These are phyloP conservation scores for Morella rubra DNA, from an alignment of 306 rosid species.

Conservation along the genomic window DNA sequence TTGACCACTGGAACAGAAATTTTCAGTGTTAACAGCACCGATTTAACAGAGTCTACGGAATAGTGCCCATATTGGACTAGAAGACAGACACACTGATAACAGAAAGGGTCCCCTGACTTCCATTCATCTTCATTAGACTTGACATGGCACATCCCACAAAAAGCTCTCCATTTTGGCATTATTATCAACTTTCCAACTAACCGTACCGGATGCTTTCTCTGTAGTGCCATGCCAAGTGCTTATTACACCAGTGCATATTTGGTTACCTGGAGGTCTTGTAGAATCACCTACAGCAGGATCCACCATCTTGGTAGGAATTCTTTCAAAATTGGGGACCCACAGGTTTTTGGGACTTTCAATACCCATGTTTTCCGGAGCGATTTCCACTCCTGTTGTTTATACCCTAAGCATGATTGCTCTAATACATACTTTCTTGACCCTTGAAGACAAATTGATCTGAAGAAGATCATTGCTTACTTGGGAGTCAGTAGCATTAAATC, in stretches of 20 bases:
- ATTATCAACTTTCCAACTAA: background rate
- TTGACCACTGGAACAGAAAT: background rate
- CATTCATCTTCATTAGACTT: background rate
- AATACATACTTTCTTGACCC: background rate
- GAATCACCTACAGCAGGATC: too few species aligned
- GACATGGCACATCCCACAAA: background rate
- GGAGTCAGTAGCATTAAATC: too few species aligned
- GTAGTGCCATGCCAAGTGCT: background rate
- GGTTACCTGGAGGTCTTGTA: too few species aligned
- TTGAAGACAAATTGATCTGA: background rate
- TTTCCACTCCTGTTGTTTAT: background rate
- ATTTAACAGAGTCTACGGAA: background rate
- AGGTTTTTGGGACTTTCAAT: background rate
- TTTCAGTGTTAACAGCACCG: background rate
- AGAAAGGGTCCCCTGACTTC: background rate
- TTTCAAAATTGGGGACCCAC: background rate
- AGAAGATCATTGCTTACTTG: too few species aligned
- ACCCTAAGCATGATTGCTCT: background rate
- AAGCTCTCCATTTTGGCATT: background rate
- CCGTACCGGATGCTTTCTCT: background rate
- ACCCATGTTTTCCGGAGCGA: background rate
- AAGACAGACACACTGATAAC: background rate
- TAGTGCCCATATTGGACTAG: background rate
- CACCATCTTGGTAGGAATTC: too few species aligned
- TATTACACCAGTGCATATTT: too few species aligned